Percentiles rank a stretch among this genome's conserved stretches.
These are phyloP conservation scores for Actinomucor elegans DNA, from an alignment of 371 early-diverging fungal genomes.

Conservation along the genomic window DNA sequence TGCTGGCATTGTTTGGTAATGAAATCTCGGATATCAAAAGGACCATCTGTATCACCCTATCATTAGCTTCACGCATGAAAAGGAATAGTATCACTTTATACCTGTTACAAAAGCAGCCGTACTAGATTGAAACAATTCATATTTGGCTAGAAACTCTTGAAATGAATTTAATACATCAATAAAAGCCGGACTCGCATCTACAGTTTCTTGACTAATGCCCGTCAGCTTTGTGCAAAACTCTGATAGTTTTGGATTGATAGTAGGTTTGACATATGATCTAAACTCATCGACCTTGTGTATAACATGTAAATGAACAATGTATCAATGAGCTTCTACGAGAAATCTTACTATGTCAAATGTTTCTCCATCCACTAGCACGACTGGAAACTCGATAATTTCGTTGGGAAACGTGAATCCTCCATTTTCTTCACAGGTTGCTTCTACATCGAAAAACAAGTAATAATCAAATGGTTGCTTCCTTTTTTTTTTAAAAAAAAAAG, in stretches of 20 bases:
- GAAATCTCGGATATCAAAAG: slow-evolving; percentile 84
- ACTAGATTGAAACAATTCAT: slow-evolving; percentile 52
- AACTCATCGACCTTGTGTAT: slow-evolving; percentile 69
- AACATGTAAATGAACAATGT: not conserved
- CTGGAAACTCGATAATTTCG: slow-evolving; percentile 88
- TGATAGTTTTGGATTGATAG: slow-evolving; percentile 60
- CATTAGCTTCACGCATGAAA: no score
- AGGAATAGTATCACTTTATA: no score
- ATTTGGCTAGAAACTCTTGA: slow-evolving; percentile 45
- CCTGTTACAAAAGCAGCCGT: slow-evolving; percentile 45
- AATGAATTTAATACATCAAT: slow-evolving; percentile 39
- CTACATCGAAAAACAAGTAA: slow-evolving; percentile 77
- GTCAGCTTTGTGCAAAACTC: slow-evolving; percentile 75
- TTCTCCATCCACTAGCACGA: slow-evolving; percentile 64
- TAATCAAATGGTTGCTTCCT: slow-evolving; percentile 43
- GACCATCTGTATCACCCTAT: slow-evolving; percentile 59
- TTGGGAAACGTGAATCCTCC: slow-evolving; percentile 60
- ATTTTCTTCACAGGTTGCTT: slow-evolving; percentile 76
- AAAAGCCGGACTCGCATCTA: slow-evolving; percentile 61
- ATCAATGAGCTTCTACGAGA: not conserved
- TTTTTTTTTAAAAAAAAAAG: not conserved
- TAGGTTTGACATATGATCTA: slow-evolving; percentile 73
- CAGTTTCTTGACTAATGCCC: slow-evolving; percentile 63
- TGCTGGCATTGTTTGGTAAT: slow-evolving; percentile 63
- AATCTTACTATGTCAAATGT: slow-evolving; percentile 56